phyloP scores from a whole-genome alignment of 2,329 filamentous ascomycete genomes.

The Microcyclospora tardicrescens region DNA sequence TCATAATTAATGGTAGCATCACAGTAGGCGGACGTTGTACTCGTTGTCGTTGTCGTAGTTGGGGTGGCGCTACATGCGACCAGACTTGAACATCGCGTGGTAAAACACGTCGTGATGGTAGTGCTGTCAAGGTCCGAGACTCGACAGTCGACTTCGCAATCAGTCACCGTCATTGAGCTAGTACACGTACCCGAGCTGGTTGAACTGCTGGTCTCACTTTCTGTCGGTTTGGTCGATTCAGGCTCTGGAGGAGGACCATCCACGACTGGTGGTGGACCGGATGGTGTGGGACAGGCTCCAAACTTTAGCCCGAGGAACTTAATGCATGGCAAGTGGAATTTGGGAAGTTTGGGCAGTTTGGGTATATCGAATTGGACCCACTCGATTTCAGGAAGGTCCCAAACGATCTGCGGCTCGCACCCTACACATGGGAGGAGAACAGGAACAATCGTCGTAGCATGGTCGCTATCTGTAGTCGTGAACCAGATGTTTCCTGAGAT shows the following conservation, averaged over 20 bases:
- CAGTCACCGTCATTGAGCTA: neutral
- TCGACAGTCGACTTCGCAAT: neutral
- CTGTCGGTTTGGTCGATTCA: neutral
- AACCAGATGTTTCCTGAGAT: slow-evolving; percentile 1
- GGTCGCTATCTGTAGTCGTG: slow-evolving; percentile 1
- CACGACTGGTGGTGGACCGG: neutral
- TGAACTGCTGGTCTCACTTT: neutral
- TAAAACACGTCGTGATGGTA: neutral
- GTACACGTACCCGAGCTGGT: neutral
- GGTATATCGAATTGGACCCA: slow-evolving; percentile 1
- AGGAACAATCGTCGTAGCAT: slow-evolving; percentile 1
- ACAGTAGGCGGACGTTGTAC: too few species aligned
- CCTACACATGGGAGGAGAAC: slow-evolving; percentile 1
- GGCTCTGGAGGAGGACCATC: neutral
- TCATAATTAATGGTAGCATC: too few species aligned
- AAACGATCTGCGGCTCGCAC: slow-evolving; percentile 1
- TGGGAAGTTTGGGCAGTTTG: slow-evolving; percentile 1
- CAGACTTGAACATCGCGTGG: neutral
- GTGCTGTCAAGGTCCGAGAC: neutral
- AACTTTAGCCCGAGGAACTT: neutral
- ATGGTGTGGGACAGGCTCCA: neutral
- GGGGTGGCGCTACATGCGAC: neutral
- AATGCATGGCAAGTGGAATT: slow-evolving; percentile 3
- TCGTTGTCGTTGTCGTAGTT: neutral
- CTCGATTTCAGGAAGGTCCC: slow-evolving; percentile 1